Base-by-base conservation (phyloP, 1,284 basidiomycete genomes). In the Irpex lacteus region DNA sequence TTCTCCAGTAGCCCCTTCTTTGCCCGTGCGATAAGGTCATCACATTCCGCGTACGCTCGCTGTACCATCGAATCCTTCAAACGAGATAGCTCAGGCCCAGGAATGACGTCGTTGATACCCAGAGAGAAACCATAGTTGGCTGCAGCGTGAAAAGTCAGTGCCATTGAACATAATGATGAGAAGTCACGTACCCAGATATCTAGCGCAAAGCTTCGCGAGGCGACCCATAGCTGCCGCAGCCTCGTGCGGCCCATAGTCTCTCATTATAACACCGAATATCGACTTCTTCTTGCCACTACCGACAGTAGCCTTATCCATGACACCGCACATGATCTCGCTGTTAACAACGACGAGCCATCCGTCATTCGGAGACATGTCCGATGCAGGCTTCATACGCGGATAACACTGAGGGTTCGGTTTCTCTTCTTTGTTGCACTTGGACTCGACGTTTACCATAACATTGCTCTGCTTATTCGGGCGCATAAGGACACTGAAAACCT, bases 261-360 rank as follows among this genome's bases (percentile, higher is more conserved):
- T 86, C 78, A 98, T 86, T 71, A 99, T 98, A 60, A 98, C 95
- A 67, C 97, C 97, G 72, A 99, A 99, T 44, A 99, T 95, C 1
- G 95, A 98, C 76, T 98, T 98, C 83, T 99, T 99, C 85, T 99
- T 99, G 62, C 98, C 98, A 72, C 95, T 94, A 64, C 98, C 98
- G 4, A 99, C 94, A 0, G 96, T 98, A 19, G 94, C 94, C 81
- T 99, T 99, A 81, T 99, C 98, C 87, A 99, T 98, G 7, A 97
- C 94, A 59, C 98, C 98, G 73, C 97, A 98, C 95, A 99, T 98
- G 73, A 99, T 96, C 78, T 99, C 96, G 74, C 94, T 96, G 76
- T 99, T 99, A 67, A 96, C 89, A 62, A 99, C 91, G 64, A 99
- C 98, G 37, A 99, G 86, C 89, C 95, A 99, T 1, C 97, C 97